A percentile compares a stretch with the other conserved stretches of the same genome.
Conservation (phyloP, 306 rosid species). For the Cucurbita argyrosperma region DNA sequence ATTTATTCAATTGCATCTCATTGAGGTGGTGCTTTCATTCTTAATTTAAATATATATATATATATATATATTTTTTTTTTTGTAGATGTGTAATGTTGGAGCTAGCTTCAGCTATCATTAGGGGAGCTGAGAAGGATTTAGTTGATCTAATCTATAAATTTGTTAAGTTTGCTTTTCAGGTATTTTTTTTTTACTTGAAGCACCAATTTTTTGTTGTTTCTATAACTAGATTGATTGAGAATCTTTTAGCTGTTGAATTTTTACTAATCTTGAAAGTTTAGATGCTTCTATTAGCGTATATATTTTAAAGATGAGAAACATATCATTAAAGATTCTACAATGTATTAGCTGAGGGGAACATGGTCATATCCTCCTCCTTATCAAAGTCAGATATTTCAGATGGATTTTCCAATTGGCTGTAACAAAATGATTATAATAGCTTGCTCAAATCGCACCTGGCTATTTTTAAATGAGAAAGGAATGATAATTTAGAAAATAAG, state of each 20-base stretch:
- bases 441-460: not conserved
- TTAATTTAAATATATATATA: not conserved
- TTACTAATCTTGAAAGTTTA: no score
- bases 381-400: not conserved
- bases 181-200: slow-evolving; percentile 12
- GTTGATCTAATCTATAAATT: slow-evolving; percentile 50
- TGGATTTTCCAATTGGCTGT: not conserved
- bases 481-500: not conserved
- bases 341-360: not conserved
- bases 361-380: not conserved
- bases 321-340: not conserved
- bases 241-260: not conserved
- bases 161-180: slow-evolving; percentile 46
- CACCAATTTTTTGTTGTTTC: not conserved
- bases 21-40: not conserved
- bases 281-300: no score
- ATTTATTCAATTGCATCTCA: not conserved
- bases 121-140: slow-evolving; percentile 61
- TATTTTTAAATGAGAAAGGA: not conserved
- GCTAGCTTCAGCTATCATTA: slow-evolving; percentile 58
- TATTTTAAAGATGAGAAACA: not conserved
- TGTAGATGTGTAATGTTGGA: slow-evolving; percentile 54
- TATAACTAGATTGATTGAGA: not conserved
- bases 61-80: not conserved
- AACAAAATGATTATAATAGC: not conserved